Base-by-base conservation (phyloP, 83 land plant genomes). In the Picea engelmannii region DNA sequence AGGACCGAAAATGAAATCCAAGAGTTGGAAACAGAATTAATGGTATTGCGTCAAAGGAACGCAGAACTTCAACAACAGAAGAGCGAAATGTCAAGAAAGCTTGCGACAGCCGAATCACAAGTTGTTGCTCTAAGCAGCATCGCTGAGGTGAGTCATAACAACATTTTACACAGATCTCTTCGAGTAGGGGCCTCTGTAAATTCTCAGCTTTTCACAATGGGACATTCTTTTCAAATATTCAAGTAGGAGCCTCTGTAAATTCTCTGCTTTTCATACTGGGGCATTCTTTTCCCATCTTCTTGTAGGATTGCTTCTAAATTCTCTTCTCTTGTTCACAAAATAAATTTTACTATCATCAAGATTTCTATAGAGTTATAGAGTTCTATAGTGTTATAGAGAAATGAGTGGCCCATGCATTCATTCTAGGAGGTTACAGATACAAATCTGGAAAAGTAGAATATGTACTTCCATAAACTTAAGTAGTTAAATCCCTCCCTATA, bases 51-150 rank as follows among this genome's bases (percentile, higher is more conserved):
- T 76, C 87, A 95, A 4, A 76, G 89, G 73, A 93, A 87, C 76
- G 88, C 89, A 85, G 96, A 95, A 79, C 90, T 95, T 12, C 93
- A 94, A 87, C 85, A 89, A 66, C 90, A 94, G 65, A 94, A 94
- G 83, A 81, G 93, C 71, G 87, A 90, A 78, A 80, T 95, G n/a
- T 81, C 86, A 66, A 88, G 86, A 82, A 88, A 81, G 75, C 78
- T 95, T 42, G 79, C 92, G 63, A 85, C 93, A 0, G 83, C 91
- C 70, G 96, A 95, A 83, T 83, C 89, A 67, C 87, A 92, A 67
- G 75, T 95, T n/a, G 80, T 85, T 17, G 76, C 86, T 62, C 85
- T 94, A n/a, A 80, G 86, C n/a, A 92, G 84, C 47, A 81, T 79
- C 44, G 66, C 89, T n/a, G 96, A 95, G 90, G 97, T 95, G 86